A percentile compares a stretch with the other conserved stretches of the same genome.
Conservation (phyloP, 2,329 filamentous ascomycete species). For the Aspergillaceae sp. region DNA sequence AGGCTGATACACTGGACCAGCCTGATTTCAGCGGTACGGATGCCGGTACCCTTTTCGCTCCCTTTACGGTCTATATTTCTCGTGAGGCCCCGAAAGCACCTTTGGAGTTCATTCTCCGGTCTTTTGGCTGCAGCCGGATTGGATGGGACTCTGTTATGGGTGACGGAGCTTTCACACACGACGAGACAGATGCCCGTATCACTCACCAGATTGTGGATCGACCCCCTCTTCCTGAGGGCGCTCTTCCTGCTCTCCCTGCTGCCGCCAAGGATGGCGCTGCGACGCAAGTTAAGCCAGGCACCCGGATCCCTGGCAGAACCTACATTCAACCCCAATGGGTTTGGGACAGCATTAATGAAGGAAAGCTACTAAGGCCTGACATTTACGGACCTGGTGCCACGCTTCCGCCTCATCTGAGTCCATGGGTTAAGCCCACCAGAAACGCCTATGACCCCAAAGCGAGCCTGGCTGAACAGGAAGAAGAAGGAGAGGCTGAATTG, state of each 20-base stretch:
- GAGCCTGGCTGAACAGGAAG: conserved; percentile 77
- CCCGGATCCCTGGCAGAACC: conserved; percentile 77
- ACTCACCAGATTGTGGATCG: conserved; percentile 96
- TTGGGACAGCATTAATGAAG: conserved; percentile 93
- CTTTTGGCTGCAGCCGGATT: conserved; percentile 91
- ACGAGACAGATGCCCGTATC: conserved; percentile 79
- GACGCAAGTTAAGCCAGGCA: conserved; percentile 48
- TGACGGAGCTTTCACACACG: conserved; percentile 82
- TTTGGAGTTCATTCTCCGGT: conserved; percentile 83
- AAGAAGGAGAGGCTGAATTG: conserved; percentile 71
- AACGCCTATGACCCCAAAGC: conserved; percentile 88
- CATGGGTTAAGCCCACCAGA: conserved; percentile 80
- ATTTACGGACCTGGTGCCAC: conserved; percentile 83
- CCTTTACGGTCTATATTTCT: conserved; percentile 85
- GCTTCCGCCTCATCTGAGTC: conserved; percentile 87
- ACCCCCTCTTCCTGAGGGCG: conserved; percentile 58
- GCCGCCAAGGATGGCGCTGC: conserved; percentile 35
- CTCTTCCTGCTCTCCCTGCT: conserved; percentile 36
- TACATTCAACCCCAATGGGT: conserved; percentile 98
- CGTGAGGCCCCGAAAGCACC: conserved; percentile 86
- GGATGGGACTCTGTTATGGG: conserved; percentile 90
- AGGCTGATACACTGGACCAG: conserved; percentile 79
- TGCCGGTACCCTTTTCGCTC: conserved; percentile 69
- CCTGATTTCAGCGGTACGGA: conserved; percentile 59
- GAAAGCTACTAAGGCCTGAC: conserved; percentile 76